Percentiles rank a stretch among this genome's conserved stretches.
Conservation (phyloP, 768 basidiomycete genomes). For the Paxillus rubicundulus region DNA sequence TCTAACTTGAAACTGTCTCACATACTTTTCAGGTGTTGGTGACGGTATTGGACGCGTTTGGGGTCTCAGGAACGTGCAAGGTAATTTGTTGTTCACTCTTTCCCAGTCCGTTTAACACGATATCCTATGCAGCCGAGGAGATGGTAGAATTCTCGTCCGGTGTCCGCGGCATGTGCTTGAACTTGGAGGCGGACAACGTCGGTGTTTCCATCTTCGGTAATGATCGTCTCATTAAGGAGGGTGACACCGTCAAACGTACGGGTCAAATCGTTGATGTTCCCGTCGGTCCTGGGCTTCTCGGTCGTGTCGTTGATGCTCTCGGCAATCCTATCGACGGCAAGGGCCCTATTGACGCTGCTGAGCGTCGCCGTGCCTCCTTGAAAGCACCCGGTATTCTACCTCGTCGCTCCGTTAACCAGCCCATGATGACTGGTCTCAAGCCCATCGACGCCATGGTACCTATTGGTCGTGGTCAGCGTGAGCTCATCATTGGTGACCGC, state of each 20-base stretch:
- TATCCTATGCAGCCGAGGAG: constrained; percentile 80
- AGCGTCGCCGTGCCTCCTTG: constrained; percentile 95
- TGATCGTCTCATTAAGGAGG: constrained; percentile 98
- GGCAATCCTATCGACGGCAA: constrained; percentile 99
- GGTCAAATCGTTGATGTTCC: constrained; percentile 99
- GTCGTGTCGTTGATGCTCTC: constrained; percentile 98
- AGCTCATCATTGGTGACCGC: constrained; percentile 99
- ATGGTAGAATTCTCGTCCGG: constrained; percentile 99
- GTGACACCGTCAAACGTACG: constrained; percentile 99
- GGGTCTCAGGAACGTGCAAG: constrained; percentile 98
- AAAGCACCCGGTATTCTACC: constrained; percentile 99
- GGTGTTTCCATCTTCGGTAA: constrained; percentile 99
- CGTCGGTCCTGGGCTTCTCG: constrained; percentile 94
- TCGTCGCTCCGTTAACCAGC: constrained; percentile 99
- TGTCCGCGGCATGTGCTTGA: constrained; percentile 99
- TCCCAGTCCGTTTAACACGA: constrained; percentile 1
- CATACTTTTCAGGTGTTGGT: constrained; percentile 74
- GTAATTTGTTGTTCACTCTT: constrained; percentile 38
- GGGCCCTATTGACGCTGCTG: constrained; percentile 90
- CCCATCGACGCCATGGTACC: constrained; percentile 99
- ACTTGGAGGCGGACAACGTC: constrained; percentile 99
- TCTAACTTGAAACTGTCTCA: constrained; percentile 3
- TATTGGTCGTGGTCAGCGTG: constrained; percentile 99
- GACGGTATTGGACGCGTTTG: constrained; percentile 99
- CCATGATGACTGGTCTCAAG: constrained; percentile 99